Percentiles rank a stretch among this genome's conserved stretches.
Evolutionary conservation across 2,329 filamentous ascomycete species (phyloP).

Genomic region (Geosmithia putterillii): DNA sequence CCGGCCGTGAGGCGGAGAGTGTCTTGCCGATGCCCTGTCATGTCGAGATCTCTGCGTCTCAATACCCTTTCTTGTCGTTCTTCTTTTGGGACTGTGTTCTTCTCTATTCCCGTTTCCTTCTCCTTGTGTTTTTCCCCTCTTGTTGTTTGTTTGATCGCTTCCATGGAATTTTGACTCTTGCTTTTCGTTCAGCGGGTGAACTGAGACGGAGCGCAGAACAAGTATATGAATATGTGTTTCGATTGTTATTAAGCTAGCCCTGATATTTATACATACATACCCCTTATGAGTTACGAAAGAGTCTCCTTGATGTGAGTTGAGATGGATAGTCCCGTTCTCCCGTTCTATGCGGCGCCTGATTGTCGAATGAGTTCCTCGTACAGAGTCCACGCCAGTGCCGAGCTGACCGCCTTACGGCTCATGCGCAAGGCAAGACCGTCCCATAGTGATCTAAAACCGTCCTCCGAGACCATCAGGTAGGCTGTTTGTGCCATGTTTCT

Average conservation of each 20-base stretch:
- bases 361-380: slow-evolving; percentile 87
- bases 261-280: slow-evolving; percentile 1
- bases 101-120: not conserved
- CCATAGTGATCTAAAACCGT: slow-evolving; percentile 70
- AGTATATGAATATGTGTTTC: not conserved
- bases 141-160: not conserved
- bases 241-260: not conserved
- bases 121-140: not conserved
- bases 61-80: too few relatives aligned
- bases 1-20: slow-evolving; percentile 14
- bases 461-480: slow-evolving; percentile 66
- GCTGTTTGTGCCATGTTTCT: slow-evolving; percentile 70
- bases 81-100: too few relatives aligned
- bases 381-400: slow-evolving; percentile 91
- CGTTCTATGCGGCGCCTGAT: slow-evolving; percentile 7
- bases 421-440: slow-evolving; percentile 80
- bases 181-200: too few relatives aligned
- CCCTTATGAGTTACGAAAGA: not conserved
- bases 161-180: too few relatives aligned
- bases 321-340: not conserved
- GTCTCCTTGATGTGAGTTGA: not conserved
- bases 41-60: not conserved
- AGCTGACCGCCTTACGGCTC: slow-evolving; percentile 82
- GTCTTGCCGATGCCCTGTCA: not conserved
- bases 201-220: not conserved